These are phyloP conservation scores for Macrophomina tecta DNA, from an alignment of 2,329 filamentous ascomycete species.

Conservation along the genomic window DNA sequence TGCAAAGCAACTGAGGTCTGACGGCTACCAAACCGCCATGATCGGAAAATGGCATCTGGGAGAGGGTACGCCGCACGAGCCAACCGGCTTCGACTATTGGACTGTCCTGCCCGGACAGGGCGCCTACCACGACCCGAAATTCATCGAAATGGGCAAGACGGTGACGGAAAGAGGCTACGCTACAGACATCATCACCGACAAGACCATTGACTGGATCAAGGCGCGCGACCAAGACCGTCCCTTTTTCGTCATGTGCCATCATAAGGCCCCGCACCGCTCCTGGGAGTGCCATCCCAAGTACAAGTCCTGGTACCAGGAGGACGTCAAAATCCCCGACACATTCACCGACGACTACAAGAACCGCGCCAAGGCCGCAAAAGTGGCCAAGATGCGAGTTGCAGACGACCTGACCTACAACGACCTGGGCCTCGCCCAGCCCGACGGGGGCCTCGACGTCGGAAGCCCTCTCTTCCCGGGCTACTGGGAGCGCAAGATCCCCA, in stretches of 20 bases:
- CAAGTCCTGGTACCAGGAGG: constrained; percentile 55
- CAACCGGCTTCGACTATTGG: constrained; percentile 61
- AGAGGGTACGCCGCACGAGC: constrained; percentile 54
- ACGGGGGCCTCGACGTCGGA: constrained; percentile 52
- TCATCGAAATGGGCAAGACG: constrained; percentile 50
- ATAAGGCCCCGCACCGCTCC: constrained; percentile 61
- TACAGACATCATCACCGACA: constrained; percentile 61
- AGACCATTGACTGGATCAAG: constrained; percentile 52
- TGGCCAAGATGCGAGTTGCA: constrained; percentile 59
- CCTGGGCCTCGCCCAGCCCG: constrained; percentile 57
- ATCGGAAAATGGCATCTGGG: constrained; percentile 62
- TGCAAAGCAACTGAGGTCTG: constrained; percentile 56
- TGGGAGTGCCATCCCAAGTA: constrained; percentile 61
- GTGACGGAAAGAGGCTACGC: constrained; percentile 52
- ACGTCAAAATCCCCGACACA: constrained; percentile 57
- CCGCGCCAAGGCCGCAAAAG: constrained; percentile 55
- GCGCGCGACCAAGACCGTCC: constrained; percentile 44
- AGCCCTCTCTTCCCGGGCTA: constrained; percentile 38
- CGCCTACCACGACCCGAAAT: constrained; percentile 58
- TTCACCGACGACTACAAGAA: constrained; percentile 63
- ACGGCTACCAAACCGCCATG: constrained; percentile 60
- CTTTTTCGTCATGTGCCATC: constrained; percentile 64
- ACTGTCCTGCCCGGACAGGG: constrained; percentile 59
- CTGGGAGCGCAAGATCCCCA: constrained; percentile 49
- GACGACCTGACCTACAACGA: constrained; percentile 61